phyloP scores from a whole-genome alignment of 1,284 basidiomycete species.

The Athelia sp. region DNA sequence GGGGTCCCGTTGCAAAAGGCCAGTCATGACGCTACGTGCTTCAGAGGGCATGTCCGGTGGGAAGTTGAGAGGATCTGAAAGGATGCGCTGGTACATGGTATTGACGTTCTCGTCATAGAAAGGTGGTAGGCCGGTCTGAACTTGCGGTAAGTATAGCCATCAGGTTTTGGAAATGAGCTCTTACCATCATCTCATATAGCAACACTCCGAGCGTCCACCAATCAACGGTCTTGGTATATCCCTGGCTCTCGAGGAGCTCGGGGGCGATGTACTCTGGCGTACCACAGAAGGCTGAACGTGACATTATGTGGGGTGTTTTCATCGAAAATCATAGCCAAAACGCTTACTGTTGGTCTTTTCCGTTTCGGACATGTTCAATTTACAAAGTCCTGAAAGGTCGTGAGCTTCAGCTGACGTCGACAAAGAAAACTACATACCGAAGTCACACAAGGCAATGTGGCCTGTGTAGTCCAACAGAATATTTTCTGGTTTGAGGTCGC shows the following conservation, averaged over 20 bases:
- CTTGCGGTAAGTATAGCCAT: no score
- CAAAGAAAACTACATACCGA: slow-evolving; percentile 43
- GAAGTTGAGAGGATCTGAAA: slow-evolving; percentile 92
- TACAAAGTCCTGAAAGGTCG: slow-evolving; percentile 76
- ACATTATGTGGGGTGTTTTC: slow-evolving; percentile 5
- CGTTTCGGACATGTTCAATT: slow-evolving; percentile 97
- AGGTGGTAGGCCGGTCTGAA: slow-evolving; percentile 88
- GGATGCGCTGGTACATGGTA: slow-evolving; percentile 97
- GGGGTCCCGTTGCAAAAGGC: slow-evolving; percentile 89
- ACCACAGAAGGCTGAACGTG: slow-evolving; percentile 86
- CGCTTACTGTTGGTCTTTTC: slow-evolving; percentile 94
- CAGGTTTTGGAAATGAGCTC: slow-evolving; percentile 14
- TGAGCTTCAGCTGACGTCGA: not conserved
- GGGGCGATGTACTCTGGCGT: slow-evolving; percentile 98
- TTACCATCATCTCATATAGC: slow-evolving; percentile 96
- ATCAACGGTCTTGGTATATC: slow-evolving; percentile 98
- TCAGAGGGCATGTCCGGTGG: slow-evolving; percentile 88
- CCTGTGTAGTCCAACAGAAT: slow-evolving; percentile 97
- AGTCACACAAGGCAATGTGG: slow-evolving; percentile 97
- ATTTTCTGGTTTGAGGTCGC: slow-evolving; percentile 96
- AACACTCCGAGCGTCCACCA: slow-evolving; percentile 99
- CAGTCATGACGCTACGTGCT: slow-evolving; percentile 85
- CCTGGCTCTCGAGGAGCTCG: slow-evolving; percentile 92
- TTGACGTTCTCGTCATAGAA: slow-evolving; percentile 98
- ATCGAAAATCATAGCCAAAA: not conserved